Conservation (phyloP, 2,329 filamentous ascomycete genomes). For the Drechslerella coelobrocha region DNA sequence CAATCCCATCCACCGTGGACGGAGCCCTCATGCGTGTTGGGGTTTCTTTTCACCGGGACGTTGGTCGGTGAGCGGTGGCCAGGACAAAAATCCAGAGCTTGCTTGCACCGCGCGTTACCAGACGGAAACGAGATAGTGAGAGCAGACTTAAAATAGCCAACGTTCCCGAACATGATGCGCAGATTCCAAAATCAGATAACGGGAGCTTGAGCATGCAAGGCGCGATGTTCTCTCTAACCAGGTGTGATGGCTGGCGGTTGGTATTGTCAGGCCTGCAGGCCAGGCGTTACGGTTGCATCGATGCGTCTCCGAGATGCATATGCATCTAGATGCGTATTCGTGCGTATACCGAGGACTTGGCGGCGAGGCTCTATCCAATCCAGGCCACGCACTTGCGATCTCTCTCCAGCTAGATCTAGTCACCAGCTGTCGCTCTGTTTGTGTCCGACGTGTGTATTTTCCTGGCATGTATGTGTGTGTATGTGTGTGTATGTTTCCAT, state of each 20-base stretch:
- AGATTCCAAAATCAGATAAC: slow-evolving; percentile 19
- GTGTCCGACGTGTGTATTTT: neutral
- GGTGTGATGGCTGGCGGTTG: neutral
- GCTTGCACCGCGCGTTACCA: slow-evolving; percentile 17
- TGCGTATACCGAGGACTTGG: neutral
- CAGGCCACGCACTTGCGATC: neutral
- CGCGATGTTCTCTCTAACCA: slow-evolving; percentile 4
- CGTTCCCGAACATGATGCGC: slow-evolving; percentile 34
- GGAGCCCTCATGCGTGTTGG: neutral
- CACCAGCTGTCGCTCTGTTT: no score
- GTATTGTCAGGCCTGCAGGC: slow-evolving; percentile 6
- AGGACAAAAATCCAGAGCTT: neutral
- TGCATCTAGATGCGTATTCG: neutral
- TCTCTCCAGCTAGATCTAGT: no score
- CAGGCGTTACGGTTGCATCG: slow-evolving; percentile 2
- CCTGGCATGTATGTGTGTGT: neutral
- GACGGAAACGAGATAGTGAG: slow-evolving; percentile 32
- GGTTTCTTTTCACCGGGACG: slow-evolving; percentile 16
- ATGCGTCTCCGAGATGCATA: slow-evolving; percentile 3
- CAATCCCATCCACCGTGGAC: slow-evolving; percentile 9
- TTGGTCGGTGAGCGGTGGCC: slow-evolving; percentile 15
- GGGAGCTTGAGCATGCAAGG: slow-evolving; percentile 9
- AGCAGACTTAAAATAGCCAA: slow-evolving; percentile 22
- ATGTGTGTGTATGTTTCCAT: neutral
- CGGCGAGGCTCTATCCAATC: neutral